Evolutionary conservation across 1,284 basidiomycete genomes (phyloP).

Genomic region (Sparassis latifolia): DNA sequence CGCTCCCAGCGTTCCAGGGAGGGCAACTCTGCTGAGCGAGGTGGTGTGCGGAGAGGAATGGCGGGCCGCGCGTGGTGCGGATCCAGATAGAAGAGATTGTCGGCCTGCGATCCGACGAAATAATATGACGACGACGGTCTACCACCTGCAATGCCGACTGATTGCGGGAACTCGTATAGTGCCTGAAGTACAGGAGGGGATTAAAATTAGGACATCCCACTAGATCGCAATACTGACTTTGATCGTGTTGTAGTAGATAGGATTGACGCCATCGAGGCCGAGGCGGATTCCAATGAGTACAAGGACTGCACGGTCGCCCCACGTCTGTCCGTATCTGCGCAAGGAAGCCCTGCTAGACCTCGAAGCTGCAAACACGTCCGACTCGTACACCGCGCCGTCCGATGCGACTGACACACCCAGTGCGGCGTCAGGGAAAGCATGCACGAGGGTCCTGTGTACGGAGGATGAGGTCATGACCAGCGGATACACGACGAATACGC

Average conservation of each 20-base stretch:
- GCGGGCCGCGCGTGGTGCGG: constrained; percentile 87
- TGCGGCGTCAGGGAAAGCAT: constrained; percentile 75
- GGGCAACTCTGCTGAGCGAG: constrained; percentile 7
- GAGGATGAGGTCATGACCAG: constrained; percentile 3
- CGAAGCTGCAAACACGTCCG: constrained; percentile 82
- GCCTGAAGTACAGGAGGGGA: constrained; percentile 38
- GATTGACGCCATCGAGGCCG: constrained; percentile 91
- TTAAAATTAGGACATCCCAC: neutral
- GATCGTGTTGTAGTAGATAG: constrained; percentile 90
- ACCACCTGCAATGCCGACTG: constrained; percentile 93
- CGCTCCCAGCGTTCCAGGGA: constrained; percentile 11
- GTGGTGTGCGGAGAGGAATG: constrained; percentile 59
- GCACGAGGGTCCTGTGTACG: constrained; percentile 59
- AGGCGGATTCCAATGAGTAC: constrained; percentile 84
- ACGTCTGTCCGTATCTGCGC: constrained; percentile 33
- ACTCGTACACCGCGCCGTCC: constrained; percentile 77
- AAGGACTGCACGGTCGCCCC: constrained; percentile 85
- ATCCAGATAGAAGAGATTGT: constrained; percentile 92
- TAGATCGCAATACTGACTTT: constrained; percentile 53
- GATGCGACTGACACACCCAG: constrained; percentile 80
- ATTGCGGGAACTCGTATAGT: constrained; percentile 90
- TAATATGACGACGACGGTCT: constrained; percentile 95
- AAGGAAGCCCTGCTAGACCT: constrained; percentile 36
- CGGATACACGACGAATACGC: constrained; percentile 19
- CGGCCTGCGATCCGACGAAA: constrained; percentile 90